Percentiles rank a stretch among this genome's conserved stretches.
Evolutionary conservation across 495 filamentous ascomycete species (phyloP).

Genomic region (Trichocladium uniseriatum): DNA sequence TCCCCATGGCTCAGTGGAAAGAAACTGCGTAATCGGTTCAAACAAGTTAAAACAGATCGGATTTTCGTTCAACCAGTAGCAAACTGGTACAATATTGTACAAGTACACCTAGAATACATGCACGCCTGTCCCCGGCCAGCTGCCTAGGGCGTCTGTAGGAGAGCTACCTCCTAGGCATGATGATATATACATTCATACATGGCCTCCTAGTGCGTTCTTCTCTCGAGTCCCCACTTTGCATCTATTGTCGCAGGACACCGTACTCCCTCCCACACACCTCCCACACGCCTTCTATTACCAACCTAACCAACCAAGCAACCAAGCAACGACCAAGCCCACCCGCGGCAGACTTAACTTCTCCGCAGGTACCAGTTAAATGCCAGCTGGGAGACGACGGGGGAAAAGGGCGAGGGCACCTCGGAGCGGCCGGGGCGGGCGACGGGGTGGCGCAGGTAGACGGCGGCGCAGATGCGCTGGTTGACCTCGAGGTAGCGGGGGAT

Average conservation of each 20-base stretch:
- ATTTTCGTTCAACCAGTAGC: neutral
- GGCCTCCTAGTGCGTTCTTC: too few relatives aligned
- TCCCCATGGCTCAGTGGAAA: too few relatives aligned
- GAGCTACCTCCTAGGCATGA: neutral
- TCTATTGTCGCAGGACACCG: neutral
- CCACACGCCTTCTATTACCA: neutral
- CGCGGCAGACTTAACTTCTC: constrained; percentile 50
- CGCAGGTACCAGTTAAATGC: constrained; percentile 92
- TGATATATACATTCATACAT: neutral
- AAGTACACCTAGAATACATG: constrained; percentile 12
- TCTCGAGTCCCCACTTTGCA: neutral
- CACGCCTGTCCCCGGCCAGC: neutral
- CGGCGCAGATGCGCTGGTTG: constrained; percentile 89
- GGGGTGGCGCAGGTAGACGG: constrained; percentile 90
- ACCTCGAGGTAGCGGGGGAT: constrained; percentile 94
- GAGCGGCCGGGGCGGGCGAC: constrained; percentile 80
- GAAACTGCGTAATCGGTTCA: too few relatives aligned
- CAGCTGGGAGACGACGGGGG: constrained; percentile 50
- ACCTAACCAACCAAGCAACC: neutral
- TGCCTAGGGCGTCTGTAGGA: neutral
- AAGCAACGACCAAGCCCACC: neutral
- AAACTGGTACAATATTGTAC: constrained; percentile 6
- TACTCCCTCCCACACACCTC: neutral
- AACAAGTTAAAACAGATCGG: neutral
- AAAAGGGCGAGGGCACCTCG: constrained; percentile 87